A percentile compares a stretch with the other conserved stretches of the same genome.
Conservation (phyloP, 2,329 filamentous ascomycete genomes). For the Phaeosphaeriaceae sp. region DNA sequence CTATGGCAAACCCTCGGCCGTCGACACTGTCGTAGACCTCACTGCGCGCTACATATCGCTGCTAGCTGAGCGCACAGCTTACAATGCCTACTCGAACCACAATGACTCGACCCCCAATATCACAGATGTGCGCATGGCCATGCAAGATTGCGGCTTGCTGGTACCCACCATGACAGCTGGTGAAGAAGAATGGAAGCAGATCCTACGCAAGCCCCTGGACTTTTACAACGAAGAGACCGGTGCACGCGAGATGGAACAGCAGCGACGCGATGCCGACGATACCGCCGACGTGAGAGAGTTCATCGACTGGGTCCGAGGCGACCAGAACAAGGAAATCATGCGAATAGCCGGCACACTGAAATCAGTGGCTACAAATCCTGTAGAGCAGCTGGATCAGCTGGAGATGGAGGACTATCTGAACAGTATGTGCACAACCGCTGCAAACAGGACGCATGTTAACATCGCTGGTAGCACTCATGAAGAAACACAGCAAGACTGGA, state of each 20-base stretch:
- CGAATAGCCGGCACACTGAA: slow-evolving; percentile 75
- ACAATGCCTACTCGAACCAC: slow-evolving; percentile 74
- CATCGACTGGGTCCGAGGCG: slow-evolving; percentile 77
- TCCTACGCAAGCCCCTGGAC: slow-evolving; percentile 53
- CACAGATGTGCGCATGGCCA: slow-evolving; percentile 82
- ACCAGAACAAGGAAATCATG: slow-evolving; percentile 78
- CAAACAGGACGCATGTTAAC: slow-evolving; percentile 20
- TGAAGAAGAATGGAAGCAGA: slow-evolving; percentile 71
- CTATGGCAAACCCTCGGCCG: slow-evolving; percentile 77
- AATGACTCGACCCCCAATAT: slow-evolving; percentile 69
- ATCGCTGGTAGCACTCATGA: slow-evolving; percentile 72
- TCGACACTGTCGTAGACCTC: slow-evolving; percentile 88
- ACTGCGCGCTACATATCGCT: slow-evolving; percentile 80
- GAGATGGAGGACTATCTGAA: slow-evolving; percentile 58
- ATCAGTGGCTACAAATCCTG: slow-evolving; percentile 44
- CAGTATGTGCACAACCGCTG: slow-evolving; percentile 31
- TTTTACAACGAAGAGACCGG: slow-evolving; percentile 51
- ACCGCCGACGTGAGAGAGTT: slow-evolving; percentile 79
- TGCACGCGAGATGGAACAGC: slow-evolving; percentile 51
- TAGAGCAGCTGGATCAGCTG: slow-evolving; percentile 55
- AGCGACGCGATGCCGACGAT: slow-evolving; percentile 70
- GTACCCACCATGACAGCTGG: slow-evolving; percentile 70
- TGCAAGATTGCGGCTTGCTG: slow-evolving; percentile 81
- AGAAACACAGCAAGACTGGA: slow-evolving; percentile 88
- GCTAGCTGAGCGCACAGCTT: slow-evolving; percentile 75